phyloP scores from a whole-genome alignment of 495 filamentous ascomycete species.

The Lophium mytilinum region DNA sequence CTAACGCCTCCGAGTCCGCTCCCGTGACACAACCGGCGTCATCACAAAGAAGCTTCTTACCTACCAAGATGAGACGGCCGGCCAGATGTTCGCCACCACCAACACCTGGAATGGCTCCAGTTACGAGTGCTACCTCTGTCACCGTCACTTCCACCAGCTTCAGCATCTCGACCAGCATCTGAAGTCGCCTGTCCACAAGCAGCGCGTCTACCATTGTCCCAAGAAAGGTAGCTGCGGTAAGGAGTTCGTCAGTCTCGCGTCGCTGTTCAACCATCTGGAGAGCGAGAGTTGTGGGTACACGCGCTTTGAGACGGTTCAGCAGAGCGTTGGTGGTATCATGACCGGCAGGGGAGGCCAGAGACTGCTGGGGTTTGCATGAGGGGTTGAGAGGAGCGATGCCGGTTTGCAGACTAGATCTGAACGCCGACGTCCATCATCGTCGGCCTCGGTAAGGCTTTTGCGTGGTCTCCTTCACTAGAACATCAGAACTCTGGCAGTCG shows the following conservation, averaged over 20 bases:
- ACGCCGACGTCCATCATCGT: too few species aligned
- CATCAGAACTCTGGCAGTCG: too few species aligned
- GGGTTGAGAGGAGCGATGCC: too few species aligned
- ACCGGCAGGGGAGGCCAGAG: too few species aligned
- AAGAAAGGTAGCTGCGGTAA: slow-evolving; percentile 35
- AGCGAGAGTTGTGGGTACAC: slow-evolving; percentile 45
- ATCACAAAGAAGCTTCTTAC: slow-evolving; percentile 41
- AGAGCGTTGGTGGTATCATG: background rate
- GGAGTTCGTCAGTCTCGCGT: slow-evolving; percentile 42
- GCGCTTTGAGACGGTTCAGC: slow-evolving; percentile 42
- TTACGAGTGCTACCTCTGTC: slow-evolving; percentile 43
- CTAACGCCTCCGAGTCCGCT: too few species aligned
- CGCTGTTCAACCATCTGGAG: slow-evolving; percentile 47
- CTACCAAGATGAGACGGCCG: too few species aligned
- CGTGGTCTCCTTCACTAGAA: too few species aligned
- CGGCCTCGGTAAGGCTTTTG: too few species aligned
- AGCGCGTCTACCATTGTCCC: slow-evolving; percentile 47
- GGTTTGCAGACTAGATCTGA: too few species aligned
- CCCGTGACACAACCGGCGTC: slow-evolving; percentile 38
- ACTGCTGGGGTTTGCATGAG: too few species aligned
- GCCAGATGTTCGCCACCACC: too few species aligned
- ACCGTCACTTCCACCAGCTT: slow-evolving; percentile 27
- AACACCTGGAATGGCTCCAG: slow-evolving; percentile 28
- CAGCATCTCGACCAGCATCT: slow-evolving; percentile 25
- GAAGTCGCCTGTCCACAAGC: slow-evolving; percentile 31